phyloP scores from a whole-genome alignment of 2,329 filamentous ascomycete species.

The Talaromyces sp. region DNA sequence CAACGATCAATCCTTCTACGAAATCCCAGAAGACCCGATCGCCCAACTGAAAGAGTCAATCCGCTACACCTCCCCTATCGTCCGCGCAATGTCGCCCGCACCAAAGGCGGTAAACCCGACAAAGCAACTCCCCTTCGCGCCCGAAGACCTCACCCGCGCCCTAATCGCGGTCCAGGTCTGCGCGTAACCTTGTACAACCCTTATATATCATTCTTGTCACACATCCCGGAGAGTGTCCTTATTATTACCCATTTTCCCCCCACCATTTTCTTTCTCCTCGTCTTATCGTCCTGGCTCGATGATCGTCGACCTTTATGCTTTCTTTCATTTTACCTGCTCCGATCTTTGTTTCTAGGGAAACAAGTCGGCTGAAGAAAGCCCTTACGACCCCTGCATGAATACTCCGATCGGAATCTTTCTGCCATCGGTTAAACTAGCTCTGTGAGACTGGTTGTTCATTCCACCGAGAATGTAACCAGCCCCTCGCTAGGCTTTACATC shows the following conservation, averaged over 20 bases:
- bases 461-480: not conserved
- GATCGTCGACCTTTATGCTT: not conserved
- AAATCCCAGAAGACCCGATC: constrained; percentile 31
- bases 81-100: constrained; percentile 26
- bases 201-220: constrained; percentile 7
- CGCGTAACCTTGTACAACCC: constrained; percentile 15
- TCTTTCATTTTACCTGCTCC: not conserved
- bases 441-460: not conserved
- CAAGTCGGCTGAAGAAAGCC: not conserved
- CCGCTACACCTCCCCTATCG: constrained; percentile 34
- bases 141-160: constrained; percentile 41
- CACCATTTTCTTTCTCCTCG: not conserved
- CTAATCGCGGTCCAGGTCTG: constrained; percentile 41
- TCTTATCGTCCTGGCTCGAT: constrained; percentile 1
- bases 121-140: constrained; percentile 34
- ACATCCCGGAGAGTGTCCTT: constrained; percentile 24
- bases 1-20: constrained; percentile 26
- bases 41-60: constrained; percentile 36
- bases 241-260: constrained; percentile 4
- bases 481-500: not conserved
- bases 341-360: not conserved
- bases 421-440: not conserved
- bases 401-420: not conserved
- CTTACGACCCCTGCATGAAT: constrained; percentile 1
- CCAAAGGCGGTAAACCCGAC: constrained; percentile 20